Conservation (phyloP, 805 yeast genomes). For the Metschnikowia henanensis region DNA sequence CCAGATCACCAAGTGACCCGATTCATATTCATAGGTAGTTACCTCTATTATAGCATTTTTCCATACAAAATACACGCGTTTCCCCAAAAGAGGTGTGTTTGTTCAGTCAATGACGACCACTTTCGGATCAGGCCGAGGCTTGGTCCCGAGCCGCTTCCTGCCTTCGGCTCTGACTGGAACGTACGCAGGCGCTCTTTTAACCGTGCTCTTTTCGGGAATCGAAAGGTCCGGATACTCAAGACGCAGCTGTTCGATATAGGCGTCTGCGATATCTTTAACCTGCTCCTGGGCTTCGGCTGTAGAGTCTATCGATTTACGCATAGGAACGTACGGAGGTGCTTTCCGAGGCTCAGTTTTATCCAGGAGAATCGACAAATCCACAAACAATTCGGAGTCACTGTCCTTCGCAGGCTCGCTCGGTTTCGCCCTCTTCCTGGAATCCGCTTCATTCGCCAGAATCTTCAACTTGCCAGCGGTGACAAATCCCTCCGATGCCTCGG, state of each 20-base stretch:
- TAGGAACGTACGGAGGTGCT: conserved; percentile 13
- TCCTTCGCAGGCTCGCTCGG: background rate
- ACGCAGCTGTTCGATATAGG: background rate
- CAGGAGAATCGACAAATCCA: background rate
- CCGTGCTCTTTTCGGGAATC: background rate
- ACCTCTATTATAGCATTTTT: background rate
- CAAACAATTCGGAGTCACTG: background rate
- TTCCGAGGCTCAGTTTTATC: background rate
- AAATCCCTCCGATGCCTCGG: conserved; percentile 2
- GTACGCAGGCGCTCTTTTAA: conserved; percentile 34
- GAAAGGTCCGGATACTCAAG: background rate
- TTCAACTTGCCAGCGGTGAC: conserved; percentile 9
- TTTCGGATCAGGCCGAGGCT: background rate
- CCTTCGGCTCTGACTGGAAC: conserved; percentile 27
- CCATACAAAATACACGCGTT: too few species aligned
- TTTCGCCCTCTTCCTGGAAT: background rate
- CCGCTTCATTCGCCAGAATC: background rate
- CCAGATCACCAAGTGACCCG: conserved; percentile 62
- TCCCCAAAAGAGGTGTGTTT: background rate
- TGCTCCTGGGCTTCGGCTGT: too few species aligned
- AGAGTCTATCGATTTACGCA: too few species aligned
- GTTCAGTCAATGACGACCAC: background rate
- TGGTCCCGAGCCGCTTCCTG: conserved; percentile 17
- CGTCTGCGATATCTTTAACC: too few species aligned
- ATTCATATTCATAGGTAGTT: background rate